These are phyloP conservation scores for Pichia heedii DNA, from an alignment of 805 yeast species.

Conservation along the genomic window DNA sequence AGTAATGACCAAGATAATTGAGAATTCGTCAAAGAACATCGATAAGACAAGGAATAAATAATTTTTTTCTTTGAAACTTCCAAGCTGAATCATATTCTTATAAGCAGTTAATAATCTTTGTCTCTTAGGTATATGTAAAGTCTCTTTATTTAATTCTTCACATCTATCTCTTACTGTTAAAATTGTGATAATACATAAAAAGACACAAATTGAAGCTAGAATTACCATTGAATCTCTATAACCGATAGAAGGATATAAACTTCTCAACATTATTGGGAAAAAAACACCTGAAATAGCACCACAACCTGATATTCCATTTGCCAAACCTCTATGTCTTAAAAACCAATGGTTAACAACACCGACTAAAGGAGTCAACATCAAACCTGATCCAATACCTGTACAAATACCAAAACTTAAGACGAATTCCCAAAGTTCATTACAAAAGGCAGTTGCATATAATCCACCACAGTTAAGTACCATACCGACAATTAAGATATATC, in stretches of 20 bases:
- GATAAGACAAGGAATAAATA: conserved; percentile 32
- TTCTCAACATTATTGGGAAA: conserved; percentile 45
- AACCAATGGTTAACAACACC: conserved; percentile 66
- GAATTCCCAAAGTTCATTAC: conserved; percentile 50
- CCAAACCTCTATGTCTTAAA: conserved; percentile 46
- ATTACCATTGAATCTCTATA: conserved; percentile 47
- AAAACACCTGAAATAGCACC: conserved; percentile 47
- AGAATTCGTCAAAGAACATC: conserved; percentile 38
- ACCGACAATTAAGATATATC: conserved; percentile 37
- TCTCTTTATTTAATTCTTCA: conserved; percentile 17
- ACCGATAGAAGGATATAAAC: conserved; percentile 41
- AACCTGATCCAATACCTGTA: conserved; percentile 52
- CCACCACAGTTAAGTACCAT: conserved; percentile 31
- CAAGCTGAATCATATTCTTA: conserved; percentile 30
- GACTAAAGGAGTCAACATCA: conserved; percentile 52
- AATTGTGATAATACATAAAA: conserved; percentile 29
- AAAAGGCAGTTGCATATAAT: conserved; percentile 31
- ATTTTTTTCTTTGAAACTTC: conserved; percentile 31
- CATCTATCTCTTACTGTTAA: conserved; percentile 36
- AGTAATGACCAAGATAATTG: conserved; percentile 40
- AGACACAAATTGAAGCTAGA: conserved; percentile 38
- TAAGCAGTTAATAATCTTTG: conserved; percentile 9
- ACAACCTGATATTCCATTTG: conserved; percentile 39
- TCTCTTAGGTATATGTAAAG: conserved; percentile 14
- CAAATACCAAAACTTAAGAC: conserved; percentile 50